phyloP scores from a whole-genome alignment of 495 filamentous ascomycete species.

The Cenococcum geophilum region DNA sequence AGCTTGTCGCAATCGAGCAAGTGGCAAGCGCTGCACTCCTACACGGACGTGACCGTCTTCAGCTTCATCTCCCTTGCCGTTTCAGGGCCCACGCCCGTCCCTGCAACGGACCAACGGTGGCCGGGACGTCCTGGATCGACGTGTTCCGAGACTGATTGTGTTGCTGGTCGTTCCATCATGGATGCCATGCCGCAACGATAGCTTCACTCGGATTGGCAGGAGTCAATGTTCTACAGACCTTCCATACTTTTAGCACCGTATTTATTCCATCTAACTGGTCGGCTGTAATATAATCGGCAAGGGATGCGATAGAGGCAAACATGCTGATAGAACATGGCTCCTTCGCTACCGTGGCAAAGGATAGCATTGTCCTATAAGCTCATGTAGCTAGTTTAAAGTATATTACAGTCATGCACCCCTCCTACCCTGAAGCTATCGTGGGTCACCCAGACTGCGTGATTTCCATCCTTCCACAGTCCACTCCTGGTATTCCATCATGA shows the following conservation, averaged over 20 bases:
- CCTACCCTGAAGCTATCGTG: slow-evolving; percentile 2
- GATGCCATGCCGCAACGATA: not conserved
- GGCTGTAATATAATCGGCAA: not conserved
- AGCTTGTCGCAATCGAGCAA: slow-evolving; percentile 3
- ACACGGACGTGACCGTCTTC: not conserved
- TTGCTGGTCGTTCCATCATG: not conserved
- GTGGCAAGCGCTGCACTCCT: not conserved
- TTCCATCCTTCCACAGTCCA: not conserved
- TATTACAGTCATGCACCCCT: not conserved
- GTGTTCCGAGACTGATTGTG: not conserved
- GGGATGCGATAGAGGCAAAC: slow-evolving; percentile 3
- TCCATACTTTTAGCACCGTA: not conserved
- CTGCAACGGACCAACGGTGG: not conserved
- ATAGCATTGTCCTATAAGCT: not conserved
- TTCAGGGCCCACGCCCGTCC: not conserved
- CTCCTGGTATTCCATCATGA: slow-evolving; percentile 11
- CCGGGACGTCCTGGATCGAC: not conserved
- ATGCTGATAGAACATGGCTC: not conserved
- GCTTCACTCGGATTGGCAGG: slow-evolving; percentile 5
- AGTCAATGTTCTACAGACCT: slow-evolving; percentile 1
- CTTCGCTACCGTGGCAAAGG: not conserved
- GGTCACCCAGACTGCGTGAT: not conserved
- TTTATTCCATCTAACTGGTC: not conserved
- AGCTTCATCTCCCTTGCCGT: not conserved
- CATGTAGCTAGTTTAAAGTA: not conserved